Percentiles rank a stretch among this genome's conserved stretches.
phyloP scores from a whole-genome alignment of 2,329 filamentous ascomycete genomes.

The Xylaria sp. region DNA sequence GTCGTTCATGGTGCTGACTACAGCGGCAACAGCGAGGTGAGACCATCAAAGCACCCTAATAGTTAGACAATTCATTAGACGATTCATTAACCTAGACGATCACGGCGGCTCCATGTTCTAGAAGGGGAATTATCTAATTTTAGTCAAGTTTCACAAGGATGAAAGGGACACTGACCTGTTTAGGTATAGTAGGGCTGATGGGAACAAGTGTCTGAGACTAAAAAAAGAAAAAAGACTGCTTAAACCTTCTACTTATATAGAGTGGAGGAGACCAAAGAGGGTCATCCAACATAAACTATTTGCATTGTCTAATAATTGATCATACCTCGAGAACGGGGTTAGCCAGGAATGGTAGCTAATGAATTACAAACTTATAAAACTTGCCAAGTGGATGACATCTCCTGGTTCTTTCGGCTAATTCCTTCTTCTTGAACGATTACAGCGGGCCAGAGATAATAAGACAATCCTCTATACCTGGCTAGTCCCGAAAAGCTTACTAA shows the following conservation, averaged over 20 bases:
- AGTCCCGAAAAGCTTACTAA: slow-evolving; percentile 25
- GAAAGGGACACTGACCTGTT: background rate
- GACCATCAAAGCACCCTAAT: slow-evolving; percentile 16
- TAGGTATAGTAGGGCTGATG: slow-evolving; percentile 17
- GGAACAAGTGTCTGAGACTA: background rate
- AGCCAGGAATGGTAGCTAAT: background rate
- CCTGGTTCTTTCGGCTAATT: slow-evolving; percentile 3
- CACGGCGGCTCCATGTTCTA: background rate
- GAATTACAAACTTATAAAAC: background rate
- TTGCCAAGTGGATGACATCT: slow-evolving; percentile 2
- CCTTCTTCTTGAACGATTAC: background rate
- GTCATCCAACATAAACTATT: background rate
- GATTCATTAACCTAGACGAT: too few species aligned
- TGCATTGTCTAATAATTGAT: background rate
- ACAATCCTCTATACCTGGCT: background rate
- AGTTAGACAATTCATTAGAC: background rate
- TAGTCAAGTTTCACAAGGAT: slow-evolving; percentile 14
- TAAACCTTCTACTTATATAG: slow-evolving; percentile 2
- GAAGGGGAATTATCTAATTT: slow-evolving; percentile 29
- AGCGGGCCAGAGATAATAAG: slow-evolving; percentile 6
- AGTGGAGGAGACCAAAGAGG: background rate
- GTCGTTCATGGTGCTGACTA: slow-evolving; percentile 27
- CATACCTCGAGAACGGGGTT: background rate
- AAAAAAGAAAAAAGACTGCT: slow-evolving; percentile 21
- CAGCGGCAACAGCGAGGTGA: slow-evolving; percentile 29